Percentiles rank a stretch among this genome's conserved stretches.
phyloP scores from a whole-genome alignment of 345 rosid species.

The Hypericum androsaemum region DNA sequence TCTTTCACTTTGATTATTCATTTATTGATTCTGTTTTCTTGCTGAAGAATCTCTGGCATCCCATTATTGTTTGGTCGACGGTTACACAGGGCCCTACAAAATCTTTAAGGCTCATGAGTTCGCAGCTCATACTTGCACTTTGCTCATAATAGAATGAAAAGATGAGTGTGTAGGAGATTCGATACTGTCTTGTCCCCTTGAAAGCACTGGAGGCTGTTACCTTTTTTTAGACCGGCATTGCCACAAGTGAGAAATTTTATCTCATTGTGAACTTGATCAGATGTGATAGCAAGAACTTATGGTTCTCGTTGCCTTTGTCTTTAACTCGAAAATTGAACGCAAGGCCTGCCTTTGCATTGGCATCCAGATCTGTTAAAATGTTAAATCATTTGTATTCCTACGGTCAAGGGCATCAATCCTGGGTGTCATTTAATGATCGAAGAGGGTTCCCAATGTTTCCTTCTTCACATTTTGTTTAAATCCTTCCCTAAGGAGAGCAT shows the following conservation, averaged over 20 bases:
- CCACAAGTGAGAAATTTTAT: conserved; percentile 30
- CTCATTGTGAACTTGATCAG: conserved; percentile 22
- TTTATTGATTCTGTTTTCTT: conserved; percentile 30
- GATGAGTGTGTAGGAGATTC: no score
- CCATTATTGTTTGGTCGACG: conserved; percentile 12
- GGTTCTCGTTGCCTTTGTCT: conserved; percentile 20
- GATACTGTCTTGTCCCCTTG: conserved; percentile 20
- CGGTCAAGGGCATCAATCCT: background rate
- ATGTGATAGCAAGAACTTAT: conserved; percentile 25
- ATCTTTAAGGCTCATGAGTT: no score
- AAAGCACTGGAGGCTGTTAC: conserved; percentile 28
- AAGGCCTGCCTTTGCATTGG: conserved; percentile 16
- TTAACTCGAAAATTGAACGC: conserved; percentile 21
- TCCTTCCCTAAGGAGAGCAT: no score
- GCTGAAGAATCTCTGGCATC: conserved; percentile 19
- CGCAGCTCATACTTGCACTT: no score
- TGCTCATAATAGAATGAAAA: no score
- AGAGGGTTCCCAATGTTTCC: no score
- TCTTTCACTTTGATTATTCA: conserved; percentile 66
- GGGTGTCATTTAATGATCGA: no score
- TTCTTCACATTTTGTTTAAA: no score
- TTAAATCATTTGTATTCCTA: conserved; percentile 11
- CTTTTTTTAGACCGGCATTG: conserved; percentile 29
- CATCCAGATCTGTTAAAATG: conserved; percentile 19
- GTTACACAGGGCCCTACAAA: no score